A percentile compares a stretch with the other conserved stretches of the same genome.
phyloP scores from a whole-genome alignment of 208 protist species.

The Leishmania turanica region DNA sequence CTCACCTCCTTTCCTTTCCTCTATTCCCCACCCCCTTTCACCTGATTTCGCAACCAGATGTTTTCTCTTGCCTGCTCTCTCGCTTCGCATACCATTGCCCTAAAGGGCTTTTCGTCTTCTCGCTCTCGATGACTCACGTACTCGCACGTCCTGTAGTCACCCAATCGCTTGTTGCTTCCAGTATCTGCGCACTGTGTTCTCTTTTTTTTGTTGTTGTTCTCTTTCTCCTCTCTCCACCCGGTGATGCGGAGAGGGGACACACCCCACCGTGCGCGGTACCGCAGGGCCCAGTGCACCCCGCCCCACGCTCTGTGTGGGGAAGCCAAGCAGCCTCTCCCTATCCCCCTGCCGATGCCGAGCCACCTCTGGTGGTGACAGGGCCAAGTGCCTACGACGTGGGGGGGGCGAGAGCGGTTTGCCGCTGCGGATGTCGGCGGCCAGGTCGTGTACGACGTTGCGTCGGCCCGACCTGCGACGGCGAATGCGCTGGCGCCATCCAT shows the following conservation, averaged over 20 bases:
- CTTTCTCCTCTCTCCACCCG: background rate
- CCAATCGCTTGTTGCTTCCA: background rate
- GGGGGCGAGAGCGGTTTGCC: background rate
- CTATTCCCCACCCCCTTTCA: background rate
- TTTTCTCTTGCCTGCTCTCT: background rate
- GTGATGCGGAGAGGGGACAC: background rate
- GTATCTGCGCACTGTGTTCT: conserved; percentile 5
- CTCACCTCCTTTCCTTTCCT: background rate
- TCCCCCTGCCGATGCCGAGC: background rate
- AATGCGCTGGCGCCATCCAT: too few relatives aligned
- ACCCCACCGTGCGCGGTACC: background rate
- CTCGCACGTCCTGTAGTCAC: background rate
- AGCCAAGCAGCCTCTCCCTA: background rate
- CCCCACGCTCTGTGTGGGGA: background rate
- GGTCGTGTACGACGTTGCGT: background rate
- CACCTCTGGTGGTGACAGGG: background rate
- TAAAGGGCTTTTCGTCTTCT: background rate
- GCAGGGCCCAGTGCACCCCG: background rate
- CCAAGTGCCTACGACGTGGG: background rate
- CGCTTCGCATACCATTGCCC: background rate
- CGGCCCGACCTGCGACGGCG: too few relatives aligned
- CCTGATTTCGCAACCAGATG: background rate
- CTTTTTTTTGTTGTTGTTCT: background rate
- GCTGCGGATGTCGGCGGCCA: background rate
- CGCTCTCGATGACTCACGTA: background rate